phyloP scores from a whole-genome alignment of 805 yeast species.

The Ogataea degrootiae region DNA sequence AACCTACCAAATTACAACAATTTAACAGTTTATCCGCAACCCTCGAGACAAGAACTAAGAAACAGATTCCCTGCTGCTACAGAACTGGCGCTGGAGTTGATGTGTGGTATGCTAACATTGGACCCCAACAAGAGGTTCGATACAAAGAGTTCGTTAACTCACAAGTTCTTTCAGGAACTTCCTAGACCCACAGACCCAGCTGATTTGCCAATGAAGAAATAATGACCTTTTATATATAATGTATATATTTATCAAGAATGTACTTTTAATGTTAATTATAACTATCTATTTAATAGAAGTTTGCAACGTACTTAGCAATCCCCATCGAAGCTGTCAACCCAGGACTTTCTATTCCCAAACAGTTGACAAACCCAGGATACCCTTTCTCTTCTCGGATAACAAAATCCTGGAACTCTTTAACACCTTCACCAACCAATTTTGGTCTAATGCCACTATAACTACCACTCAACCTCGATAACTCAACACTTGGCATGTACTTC shows the following conservation, averaged over 20 bases:
- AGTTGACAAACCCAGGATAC: slow-evolving; percentile 72
- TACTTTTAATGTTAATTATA: not conserved
- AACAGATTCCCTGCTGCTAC: slow-evolving; percentile 88
- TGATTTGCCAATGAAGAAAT: slow-evolving; percentile 45
- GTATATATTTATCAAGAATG: not conserved
- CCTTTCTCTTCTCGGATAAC: slow-evolving; percentile 65
- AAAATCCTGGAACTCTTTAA: slow-evolving; percentile 61
- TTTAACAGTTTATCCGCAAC: slow-evolving; percentile 73
- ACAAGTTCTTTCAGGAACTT: slow-evolving; percentile 63
- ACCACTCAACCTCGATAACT: slow-evolving; percentile 48
- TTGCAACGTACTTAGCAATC: slow-evolving; percentile 66
- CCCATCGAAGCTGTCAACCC: slow-evolving; percentile 83
- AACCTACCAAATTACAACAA: slow-evolving; percentile 72
- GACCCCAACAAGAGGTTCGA: slow-evolving; percentile 74
- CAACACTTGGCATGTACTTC: slow-evolving; percentile 60
- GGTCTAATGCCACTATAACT: slow-evolving; percentile 85
- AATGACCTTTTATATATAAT: slow-evolving; percentile 12
- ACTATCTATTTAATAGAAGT: slow-evolving; percentile 9
- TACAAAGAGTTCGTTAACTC: slow-evolving; percentile 57
- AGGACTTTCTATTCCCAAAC: slow-evolving; percentile 85
- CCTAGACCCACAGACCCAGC: slow-evolving; percentile 74
- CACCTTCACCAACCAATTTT: slow-evolving; percentile 49
- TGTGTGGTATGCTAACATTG: slow-evolving; percentile 66
- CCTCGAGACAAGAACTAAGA: slow-evolving; percentile 73
- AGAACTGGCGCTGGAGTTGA: slow-evolving; percentile 71